Evolutionary conservation across 2,329 filamentous ascomycete species (phyloP), one percentile per base, ranked within the genome.

Genomic region (Fusarium caatingaense): DNA sequence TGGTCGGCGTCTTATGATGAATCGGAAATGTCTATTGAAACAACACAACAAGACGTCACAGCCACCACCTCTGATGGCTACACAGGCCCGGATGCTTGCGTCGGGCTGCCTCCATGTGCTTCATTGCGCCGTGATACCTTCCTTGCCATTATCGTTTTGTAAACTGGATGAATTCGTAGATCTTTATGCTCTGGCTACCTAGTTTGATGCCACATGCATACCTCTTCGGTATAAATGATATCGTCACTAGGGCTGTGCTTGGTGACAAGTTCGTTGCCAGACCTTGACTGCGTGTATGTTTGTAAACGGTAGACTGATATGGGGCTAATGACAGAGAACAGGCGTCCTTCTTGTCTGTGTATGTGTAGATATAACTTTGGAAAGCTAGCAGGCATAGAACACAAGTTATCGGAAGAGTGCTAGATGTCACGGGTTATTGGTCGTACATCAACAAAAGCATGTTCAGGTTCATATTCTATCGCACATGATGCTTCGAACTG

Each of bases 1-100:
- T 71, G 69, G 72, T 71, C 69, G 69, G 73, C 72, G 71, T 72
- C 72, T 75, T 68, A 68, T 74, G 73, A 75, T 74, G 72, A 75
- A 75, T 75, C 73, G 60, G 62, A 75, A 67, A 75, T 73, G 72
- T 70, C 65, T 73, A 70, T 74, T 75, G 68, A 74, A 64, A 71
- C 69, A 56, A 69, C 49, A 64, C 66, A 56, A 63, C 70, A 68
- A 62, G 46, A 60, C 72, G 71, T 53, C 32, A 21, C 34, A 53
- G 20, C 12, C 21, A 62, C 57, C 57, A 73, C 60, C 49, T 61
- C 28, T 47, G 44, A 55, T 45, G 44, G 50, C 53, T 47, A 53
- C 56, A 68, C 51, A 55, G 49, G 40, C 21, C 44, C 32, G 12
- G 53, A 37, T 56, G 21, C 40, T 28, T 62, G 45, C 32, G 32